Evolutionary conservation across 148 eudicot species (phyloP).

Genomic region (Fagopyrum homotropicum): DNA sequence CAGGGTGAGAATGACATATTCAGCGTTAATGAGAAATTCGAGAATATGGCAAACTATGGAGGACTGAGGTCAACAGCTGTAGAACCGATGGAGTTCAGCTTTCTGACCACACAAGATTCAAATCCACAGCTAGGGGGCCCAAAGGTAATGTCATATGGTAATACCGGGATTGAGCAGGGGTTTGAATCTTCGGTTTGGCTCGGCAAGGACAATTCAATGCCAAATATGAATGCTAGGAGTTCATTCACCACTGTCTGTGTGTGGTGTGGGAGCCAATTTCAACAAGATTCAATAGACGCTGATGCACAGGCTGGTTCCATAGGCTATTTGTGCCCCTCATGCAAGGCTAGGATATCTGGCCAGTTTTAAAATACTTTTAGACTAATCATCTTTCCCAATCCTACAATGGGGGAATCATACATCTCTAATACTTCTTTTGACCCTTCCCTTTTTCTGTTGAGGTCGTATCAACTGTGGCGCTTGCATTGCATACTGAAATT

Average conservation of each 20-base stretch:
- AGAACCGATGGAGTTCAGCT: conserved; percentile 88
- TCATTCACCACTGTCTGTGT: conserved; percentile 50
- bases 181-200: conserved; percentile 70
- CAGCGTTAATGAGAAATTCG: conserved; percentile 42
- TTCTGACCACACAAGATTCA: conserved; percentile 53
- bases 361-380: conserved; percentile 36
- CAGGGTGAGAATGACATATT: conserved; percentile 53
- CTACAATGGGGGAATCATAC: too few relatives aligned
- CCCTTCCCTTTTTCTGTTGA: too few relatives aligned
- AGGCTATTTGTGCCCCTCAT: conserved; percentile 71
- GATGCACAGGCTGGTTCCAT: conserved; percentile 62
- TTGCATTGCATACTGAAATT: too few relatives aligned
- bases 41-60: conserved; percentile 35
- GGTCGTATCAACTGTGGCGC: too few relatives aligned
- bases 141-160: conserved; percentile 37
- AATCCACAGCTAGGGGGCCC: conserved; percentile 48
- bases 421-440: too few relatives aligned
- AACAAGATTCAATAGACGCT: conserved; percentile 42
- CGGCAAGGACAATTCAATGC: conserved; percentile 45
- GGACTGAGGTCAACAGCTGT: conserved; percentile 42
- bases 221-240: conserved; percentile 39
- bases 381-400: too few relatives aligned
- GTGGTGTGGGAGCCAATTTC: conserved; percentile 81
- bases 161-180: conserved; percentile 48
- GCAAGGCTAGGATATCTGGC: conserved; percentile 60